phyloP scores from a whole-genome alignment of 129 eudicot species.

The Lactuca sativa region DNA sequence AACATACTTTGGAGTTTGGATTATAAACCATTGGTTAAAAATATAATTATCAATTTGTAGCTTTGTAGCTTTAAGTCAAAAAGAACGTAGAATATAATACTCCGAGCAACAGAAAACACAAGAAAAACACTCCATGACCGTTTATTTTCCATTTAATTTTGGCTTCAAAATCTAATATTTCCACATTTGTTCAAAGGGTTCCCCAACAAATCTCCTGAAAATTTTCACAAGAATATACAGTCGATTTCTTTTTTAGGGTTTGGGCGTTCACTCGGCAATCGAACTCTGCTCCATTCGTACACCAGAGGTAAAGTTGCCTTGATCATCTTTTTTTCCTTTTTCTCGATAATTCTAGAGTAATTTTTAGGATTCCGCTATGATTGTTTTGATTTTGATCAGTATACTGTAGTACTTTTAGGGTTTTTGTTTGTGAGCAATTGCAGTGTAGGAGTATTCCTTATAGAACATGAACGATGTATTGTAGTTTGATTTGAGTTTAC shows the following conservation, averaged over 20 bases:
- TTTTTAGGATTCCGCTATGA: neutral
- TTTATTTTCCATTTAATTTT: constrained; percentile 12
- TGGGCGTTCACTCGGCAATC: neutral
- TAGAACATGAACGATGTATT: neutral
- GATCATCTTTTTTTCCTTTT: too few relatives aligned
- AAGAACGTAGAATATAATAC: neutral
- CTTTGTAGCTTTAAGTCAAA: neutral
- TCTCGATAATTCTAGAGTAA: neutral
- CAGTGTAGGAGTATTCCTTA: neutral
- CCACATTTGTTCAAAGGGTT: constrained; percentile 2
- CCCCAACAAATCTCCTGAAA: neutral
- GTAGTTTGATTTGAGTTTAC: neutral
- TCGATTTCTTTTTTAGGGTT: neutral
- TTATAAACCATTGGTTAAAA: too few relatives aligned
- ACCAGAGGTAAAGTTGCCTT: neutral
- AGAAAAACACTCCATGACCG: neutral
- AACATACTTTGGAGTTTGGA: too few relatives aligned
- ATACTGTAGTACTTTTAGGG: neutral
- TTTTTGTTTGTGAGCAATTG: constrained; percentile 1
- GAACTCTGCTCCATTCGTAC: constrained; percentile 3
- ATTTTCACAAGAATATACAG: neutral
- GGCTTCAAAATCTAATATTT: neutral
- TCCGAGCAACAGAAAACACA: constrained; percentile 4
- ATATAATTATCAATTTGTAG: too few relatives aligned
- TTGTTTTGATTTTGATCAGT: neutral